Evolutionary conservation across 1,284 basidiomycete species (phyloP).

Genomic region (Papiliotrema terrestris): DNA sequence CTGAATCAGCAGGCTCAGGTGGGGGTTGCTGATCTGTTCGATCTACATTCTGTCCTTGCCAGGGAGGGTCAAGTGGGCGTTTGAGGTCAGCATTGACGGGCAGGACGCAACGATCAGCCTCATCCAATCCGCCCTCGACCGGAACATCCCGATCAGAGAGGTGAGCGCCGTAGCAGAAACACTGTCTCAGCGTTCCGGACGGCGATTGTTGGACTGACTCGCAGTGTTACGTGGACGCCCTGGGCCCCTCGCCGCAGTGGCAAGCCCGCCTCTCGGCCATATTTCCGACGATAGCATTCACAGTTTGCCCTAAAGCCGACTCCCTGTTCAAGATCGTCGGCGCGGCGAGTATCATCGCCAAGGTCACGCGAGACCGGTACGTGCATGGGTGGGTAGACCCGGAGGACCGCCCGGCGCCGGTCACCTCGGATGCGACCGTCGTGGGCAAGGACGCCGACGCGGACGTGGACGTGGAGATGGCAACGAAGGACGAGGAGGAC

Average conservation of each 20-base stretch:
- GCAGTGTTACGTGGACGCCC: constrained; percentile 91
- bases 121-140: constrained; percentile 75
- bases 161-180: constrained; percentile 48
- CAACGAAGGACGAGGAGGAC: constrained; percentile 11
- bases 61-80: too few relatives aligned
- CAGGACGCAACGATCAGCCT: constrained; percentile 80
- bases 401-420: constrained; percentile 29
- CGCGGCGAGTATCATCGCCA: constrained; percentile 93
- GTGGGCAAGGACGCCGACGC: constrained; percentile 3
- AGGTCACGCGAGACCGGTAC: constrained; percentile 87
- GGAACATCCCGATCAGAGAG: constrained; percentile 77
- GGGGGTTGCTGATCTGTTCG: not conserved
- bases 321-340: constrained; percentile 94
- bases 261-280: constrained; percentile 69
- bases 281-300: constrained; percentile 81
- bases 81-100: not conserved
- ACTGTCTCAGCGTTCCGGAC: not conserved
- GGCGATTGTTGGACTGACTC: not conserved
- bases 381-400: constrained; percentile 72
- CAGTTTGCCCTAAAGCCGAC: constrained; percentile 90
- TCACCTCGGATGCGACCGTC: not conserved
- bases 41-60: not conserved
- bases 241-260: constrained; percentile 83
- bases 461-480: constrained; percentile 8
- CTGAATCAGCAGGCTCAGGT: constrained; percentile 84